Evolutionary conservation across 441 rosid species (phyloP), one percentile per base, ranked within the genome.

Genomic region (Geranium incanum): DNA sequence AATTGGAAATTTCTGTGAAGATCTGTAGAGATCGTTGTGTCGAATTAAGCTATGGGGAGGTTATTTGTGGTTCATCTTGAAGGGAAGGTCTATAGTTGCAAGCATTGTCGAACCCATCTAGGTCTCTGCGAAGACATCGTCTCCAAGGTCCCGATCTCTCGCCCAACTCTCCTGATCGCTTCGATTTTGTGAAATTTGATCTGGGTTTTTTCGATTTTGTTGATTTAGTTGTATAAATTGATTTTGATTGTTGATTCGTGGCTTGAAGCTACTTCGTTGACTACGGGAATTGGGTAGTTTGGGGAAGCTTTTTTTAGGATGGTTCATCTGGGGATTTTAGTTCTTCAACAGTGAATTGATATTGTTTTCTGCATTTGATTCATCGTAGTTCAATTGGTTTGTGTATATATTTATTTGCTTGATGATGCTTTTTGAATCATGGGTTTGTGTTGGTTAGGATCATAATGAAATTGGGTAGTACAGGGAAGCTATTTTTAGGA

Each of bases 31-130:
- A 60, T 70, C 11, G 23, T 33, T 69, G 74, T 33, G 81, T 43
- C 2, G 52, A 43, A 9, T 39, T 39, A 69, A 68, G 75, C 80
- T 62, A 94, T 95, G 97, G 99, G 98, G 79, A 92, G 94, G 84
- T 66, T 92, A 69, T 95, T 92, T 80, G 74, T 84, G 75, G 97
- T 88, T 83, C 78, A 75, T 78, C 97, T 95, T 6, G 95, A 95
- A 83, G 97, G 99, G 77, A 90, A 80, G 89, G 81, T 86, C 84
- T 92, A 95, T 71, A 86, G 85, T 75, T 95, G 99, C 85, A 89
- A 87, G 80, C 92, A 95, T 89, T 95, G 99, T 80, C 85, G 79
- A 81, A 92, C 96, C 77, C 93, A 87, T 79, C 93, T 95, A 70
- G 97, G 97, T 77, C 79, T 86, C 6, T 78, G 7, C 37, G 93